Conservation (phyloP, 768 basidiomycete species). For the Serendipita indica region DNA sequence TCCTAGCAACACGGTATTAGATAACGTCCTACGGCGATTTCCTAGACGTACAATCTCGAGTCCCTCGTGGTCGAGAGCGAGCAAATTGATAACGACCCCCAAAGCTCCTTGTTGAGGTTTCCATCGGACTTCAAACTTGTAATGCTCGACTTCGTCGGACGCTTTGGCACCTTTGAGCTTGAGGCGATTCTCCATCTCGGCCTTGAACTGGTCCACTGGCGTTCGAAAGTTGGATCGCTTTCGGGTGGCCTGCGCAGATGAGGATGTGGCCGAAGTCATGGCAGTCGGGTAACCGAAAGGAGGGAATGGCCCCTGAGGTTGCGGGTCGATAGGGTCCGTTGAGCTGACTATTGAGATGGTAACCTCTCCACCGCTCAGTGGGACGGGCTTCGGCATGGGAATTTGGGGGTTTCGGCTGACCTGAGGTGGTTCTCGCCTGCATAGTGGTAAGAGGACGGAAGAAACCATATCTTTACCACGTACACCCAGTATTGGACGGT, state of each 20-base stretch:
- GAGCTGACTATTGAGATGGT: slow-evolving; percentile 50
- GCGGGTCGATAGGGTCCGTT: not conserved
- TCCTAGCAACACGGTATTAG: slow-evolving; percentile 28
- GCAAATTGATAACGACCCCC: slow-evolving; percentile 39
- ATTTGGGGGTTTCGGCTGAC: not conserved
- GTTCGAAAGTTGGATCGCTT: not conserved
- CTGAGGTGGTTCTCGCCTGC: not conserved
- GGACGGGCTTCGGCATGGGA: slow-evolving; percentile 16
- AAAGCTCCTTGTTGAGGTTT: slow-evolving; percentile 54
- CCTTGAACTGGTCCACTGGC: slow-evolving; percentile 15
- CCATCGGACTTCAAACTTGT: slow-evolving; percentile 62
- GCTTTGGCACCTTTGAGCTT: slow-evolving; percentile 19
- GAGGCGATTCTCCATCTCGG: slow-evolving; percentile 15
- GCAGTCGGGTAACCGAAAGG: not conserved
- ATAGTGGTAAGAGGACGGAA: not conserved
- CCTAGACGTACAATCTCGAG: slow-evolving; percentile 41
- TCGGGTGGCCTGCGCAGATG: not conserved
- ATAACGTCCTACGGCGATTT: not conserved
- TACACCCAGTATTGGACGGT: slow-evolving; percentile 82
- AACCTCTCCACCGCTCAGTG: slow-evolving; percentile 54
- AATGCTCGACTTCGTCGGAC: slow-evolving; percentile 62
- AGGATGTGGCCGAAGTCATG: not conserved
- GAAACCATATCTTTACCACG: slow-evolving; percentile 14
- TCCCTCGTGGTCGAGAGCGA: slow-evolving; percentile 30
- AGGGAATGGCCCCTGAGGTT: not conserved